Percentiles rank a stretch among this genome's conserved stretches.
phyloP scores from a whole-genome alignment of 2,329 filamentous ascomycete species.

The Drechslerella coelobrocha region DNA sequence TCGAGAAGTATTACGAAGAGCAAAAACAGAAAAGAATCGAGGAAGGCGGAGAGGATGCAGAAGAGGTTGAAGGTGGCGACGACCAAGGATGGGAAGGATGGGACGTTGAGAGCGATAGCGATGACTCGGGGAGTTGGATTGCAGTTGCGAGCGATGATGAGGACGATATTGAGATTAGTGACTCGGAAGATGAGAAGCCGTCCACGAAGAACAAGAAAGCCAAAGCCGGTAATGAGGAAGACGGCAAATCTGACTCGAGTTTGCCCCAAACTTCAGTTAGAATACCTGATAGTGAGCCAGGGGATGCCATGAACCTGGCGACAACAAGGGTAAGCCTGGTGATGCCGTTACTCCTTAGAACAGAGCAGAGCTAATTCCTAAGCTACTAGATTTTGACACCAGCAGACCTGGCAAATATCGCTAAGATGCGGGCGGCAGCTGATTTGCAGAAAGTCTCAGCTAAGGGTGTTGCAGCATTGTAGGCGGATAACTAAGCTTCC shows the following conservation, averaged over 20 bases:
- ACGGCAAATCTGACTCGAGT: neutral
- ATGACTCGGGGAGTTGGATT: conserved; percentile 58
- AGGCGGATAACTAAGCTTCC: neutral
- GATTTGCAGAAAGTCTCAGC: conserved; percentile 71
- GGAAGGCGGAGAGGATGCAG: conserved; percentile 72
- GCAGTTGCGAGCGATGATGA: conserved; percentile 36
- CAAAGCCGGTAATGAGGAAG: conserved; percentile 29
- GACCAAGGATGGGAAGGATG: conserved; percentile 66
- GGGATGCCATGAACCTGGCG: conserved; percentile 56
- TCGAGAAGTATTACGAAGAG: conserved; percentile 93
- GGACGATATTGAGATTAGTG: conserved; percentile 70
- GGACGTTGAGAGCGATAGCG: conserved; percentile 81
- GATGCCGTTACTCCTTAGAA: neutral
- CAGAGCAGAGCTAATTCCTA: conserved; percentile 6
- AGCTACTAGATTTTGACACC: conserved; percentile 86
- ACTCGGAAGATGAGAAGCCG: conserved; percentile 70
- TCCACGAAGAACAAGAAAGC: conserved; percentile 67
- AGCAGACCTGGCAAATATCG: conserved; percentile 91
- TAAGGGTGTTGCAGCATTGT: conserved; percentile 39
- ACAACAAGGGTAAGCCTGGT: conserved; percentile 55
- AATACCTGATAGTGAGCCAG: conserved; percentile 7
- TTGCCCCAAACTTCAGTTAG: too few species aligned
- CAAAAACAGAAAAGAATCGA: conserved; percentile 71
- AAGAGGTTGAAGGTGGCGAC: conserved; percentile 65
- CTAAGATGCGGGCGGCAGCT: conserved; percentile 79